Percentiles rank a stretch among this genome's conserved stretches.
These are phyloP conservation scores for Boechera retrofracta DNA, from an alignment of 345 rosid species.

Conservation along the genomic window DNA sequence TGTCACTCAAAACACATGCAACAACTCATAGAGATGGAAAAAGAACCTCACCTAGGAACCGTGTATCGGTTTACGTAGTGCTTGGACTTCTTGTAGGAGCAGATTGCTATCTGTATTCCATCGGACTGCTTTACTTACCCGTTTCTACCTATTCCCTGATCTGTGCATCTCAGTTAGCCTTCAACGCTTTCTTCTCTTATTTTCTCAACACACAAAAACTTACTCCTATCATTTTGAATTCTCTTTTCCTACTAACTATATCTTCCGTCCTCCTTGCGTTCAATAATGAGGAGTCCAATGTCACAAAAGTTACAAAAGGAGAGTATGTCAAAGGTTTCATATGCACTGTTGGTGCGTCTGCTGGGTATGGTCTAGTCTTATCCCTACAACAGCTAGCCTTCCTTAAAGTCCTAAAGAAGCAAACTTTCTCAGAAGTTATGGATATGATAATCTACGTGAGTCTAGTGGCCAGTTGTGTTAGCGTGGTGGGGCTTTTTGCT, in stretches of 20 bases:
- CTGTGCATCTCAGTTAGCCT: slow-evolving; percentile 60
- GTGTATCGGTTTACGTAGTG: slow-evolving; percentile 44
- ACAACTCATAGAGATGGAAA: slow-evolving; percentile 9
- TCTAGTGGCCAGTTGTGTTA: slow-evolving; percentile 45
- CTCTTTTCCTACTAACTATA: slow-evolving; percentile 57
- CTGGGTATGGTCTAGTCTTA: slow-evolving; percentile 51
- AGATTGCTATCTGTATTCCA: slow-evolving; percentile 46
- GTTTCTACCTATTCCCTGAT: slow-evolving; percentile 61
- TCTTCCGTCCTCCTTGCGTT: slow-evolving; percentile 64
- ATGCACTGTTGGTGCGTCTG: slow-evolving; percentile 56
- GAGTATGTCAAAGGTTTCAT: slow-evolving; percentile 52
- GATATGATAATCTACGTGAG: slow-evolving; percentile 42
- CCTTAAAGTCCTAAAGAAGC: slow-evolving; percentile 44
- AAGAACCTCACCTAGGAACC: slow-evolving; percentile 39
- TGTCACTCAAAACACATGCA: slow-evolving; percentile 34
- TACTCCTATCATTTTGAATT: slow-evolving; percentile 55
- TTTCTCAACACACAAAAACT: slow-evolving; percentile 60
- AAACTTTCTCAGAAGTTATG: slow-evolving; percentile 47
- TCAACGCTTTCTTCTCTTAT: slow-evolving; percentile 62
- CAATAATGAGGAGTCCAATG: slow-evolving; percentile 36
- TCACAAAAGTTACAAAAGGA: slow-evolving; percentile 32
- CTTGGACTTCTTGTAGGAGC: slow-evolving; percentile 53
- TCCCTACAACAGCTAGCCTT: slow-evolving; percentile 57
- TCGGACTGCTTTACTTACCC: slow-evolving; percentile 60
- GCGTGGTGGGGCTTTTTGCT: slow-evolving; percentile 54